Base-by-base conservation (phyloP, 306 rosid genomes). In the Cercis canadensis region DNA sequence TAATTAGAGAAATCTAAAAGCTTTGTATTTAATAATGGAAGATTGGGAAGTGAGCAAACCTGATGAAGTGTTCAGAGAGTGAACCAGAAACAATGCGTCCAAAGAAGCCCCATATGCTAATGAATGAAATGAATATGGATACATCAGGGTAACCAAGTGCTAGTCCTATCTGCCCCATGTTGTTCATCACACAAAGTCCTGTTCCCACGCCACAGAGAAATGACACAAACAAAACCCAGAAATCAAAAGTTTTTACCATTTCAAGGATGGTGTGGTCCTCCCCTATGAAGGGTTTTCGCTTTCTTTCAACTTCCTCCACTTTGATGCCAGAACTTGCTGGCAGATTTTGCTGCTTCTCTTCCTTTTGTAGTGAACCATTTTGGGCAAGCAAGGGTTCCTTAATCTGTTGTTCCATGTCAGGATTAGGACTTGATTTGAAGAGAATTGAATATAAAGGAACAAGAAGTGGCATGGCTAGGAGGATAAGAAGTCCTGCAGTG, bases 131-230 rank as follows among this genome's bases (percentile, higher is more conserved):
- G 78, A 85, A 85, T 37, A 75, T 68, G 21, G 89, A 78, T 44
- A 75, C 81, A 29, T 76, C 75, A 5, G 7, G 3, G 54, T 85
- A 63, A 58, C 86, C 86, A 14, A 82, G 67, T 13, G 89, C 89
- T 19, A 62, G 33, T 24, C 86, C 89, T 67, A 85, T 81, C 43
- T 85, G 86, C 8, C 80, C 84, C 86, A 81, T 67, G 63, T 85
- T 85, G 72, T 85, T 85, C 81, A 81, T 78, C 57, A 77, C 83
- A 64, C 77, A 69, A 0, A 75, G 8, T 43, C 81, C 81, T 34
- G 85, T 70, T 55, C 81, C 85, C 8, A 81, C 85, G 0, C 85
- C 85, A 71, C 75, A 71, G 0, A 81, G 63, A 65, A 75, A 81
- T 8, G 80, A 62, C 66, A 75, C 66, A 62, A 68, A 82, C 77